Base-by-base conservation (phyloP, 2,329 filamentous ascomycete genomes). In the Aspergillus clavatus region DNA sequence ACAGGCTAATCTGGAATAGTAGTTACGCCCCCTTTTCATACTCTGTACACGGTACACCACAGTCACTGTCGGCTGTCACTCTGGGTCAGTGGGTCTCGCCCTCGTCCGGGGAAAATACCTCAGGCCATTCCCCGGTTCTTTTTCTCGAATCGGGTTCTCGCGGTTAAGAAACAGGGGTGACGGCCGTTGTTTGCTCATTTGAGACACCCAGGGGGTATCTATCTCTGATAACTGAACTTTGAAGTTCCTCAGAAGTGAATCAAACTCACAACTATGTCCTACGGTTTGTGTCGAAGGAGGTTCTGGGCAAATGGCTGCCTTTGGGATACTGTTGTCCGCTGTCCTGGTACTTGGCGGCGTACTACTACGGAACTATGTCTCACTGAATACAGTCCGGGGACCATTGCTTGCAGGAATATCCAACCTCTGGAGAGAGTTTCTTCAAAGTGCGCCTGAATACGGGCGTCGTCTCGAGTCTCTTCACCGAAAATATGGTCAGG, bases 121-220 rank as follows among this genome's bases (percentile, higher is more conserved):
- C 28, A 40, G 44, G 39, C 46, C 21, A 26, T 24, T 33, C 31
- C 35, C 48, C 54, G 52, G 45, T 44, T 51, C 22, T 40, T 45
- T 46, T 48, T 45, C 47, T 46, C 42, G 38, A 27, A 16, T 46
- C 49, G 47, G 53, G 48, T 48, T 43, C 45, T 46, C 42, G 43
- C 51, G 51, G 51, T 45, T 45, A 43, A 11, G 31, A 26, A 31
- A 49, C 46, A 47, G 18, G 40, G 38, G 33, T 29, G 19, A 19
- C 4, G 37, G 28, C 35, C 12, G 29, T 11, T 40, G 38, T 33
- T 18, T 21, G 24, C 19, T 42, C 26, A 19, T 19, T 8, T 4
- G 7, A 28, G 4, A 24, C 5, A 24, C 23, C 23, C 23, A n/a
- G n/a, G 23, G 23, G 23, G 5, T 26, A 10, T 10, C 10, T 10